Evolutionary conservation across 2,329 filamentous ascomycete genomes (phyloP), one percentile per base, ranked within the genome.

Genomic region (Colletotrichum orbiculare): DNA sequence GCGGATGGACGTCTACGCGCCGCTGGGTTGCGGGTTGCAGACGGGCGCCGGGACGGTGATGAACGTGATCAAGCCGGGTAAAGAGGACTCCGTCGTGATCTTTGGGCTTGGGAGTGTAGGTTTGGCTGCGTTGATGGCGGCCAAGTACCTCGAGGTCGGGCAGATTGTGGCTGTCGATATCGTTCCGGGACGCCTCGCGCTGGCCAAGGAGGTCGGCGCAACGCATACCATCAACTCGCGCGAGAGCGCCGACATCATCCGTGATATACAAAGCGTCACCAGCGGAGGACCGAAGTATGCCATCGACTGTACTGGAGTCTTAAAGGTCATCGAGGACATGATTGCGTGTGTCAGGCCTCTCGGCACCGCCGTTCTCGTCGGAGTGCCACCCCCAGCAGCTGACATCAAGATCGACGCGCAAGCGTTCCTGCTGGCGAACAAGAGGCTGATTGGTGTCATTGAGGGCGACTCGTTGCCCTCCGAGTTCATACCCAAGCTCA

Each of bases 231-330:
- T 99, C 73, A 98, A 99, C 85, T 96, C 96, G 46, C 89, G 86
- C 64, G 90, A 95, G 79, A 82, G 94, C 66, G 83, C 87, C 71
- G 86, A 85, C 67, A 91, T 98, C 71, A 93, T 97, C 73, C 93
- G 97, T 74, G 91, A 95, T 82, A 87, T 99, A 68, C 89, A 97
- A 71, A 94, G 97, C 81, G 94, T 97, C 91, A 99, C 96, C 2
- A 95, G 98, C 73, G 96, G 96, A 69, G 96, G 96, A 54, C 97
- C 94, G 77, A 95, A 97, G 83, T 98, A 97, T 85, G 98, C 96
- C 53, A 97, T 99, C 77, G 96, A 99, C 84, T 98, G 96, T 86
- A 99, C 96, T 7, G 96, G 96, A 66, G 98, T 98, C 75, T 94
- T 98, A 54, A 88, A 89, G 71, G 96, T 99, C 59, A 99, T 97